These are phyloP conservation scores for Neofusicoccum laricinum DNA, from an alignment of 2,329 filamentous ascomycete species.

Conservation along the genomic window DNA sequence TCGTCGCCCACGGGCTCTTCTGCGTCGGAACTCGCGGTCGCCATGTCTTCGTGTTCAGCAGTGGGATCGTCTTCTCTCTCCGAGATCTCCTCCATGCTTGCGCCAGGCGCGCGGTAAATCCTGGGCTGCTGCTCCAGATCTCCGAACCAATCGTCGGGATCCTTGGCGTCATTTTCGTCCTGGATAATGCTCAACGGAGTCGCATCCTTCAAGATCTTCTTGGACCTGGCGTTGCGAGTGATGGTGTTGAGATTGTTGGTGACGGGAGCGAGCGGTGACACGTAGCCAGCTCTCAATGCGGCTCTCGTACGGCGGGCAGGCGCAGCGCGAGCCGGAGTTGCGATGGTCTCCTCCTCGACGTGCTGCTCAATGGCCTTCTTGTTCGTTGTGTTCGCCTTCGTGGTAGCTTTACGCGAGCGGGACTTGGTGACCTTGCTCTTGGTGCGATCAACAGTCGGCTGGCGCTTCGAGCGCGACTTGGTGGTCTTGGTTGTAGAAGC, in stretches of 20 bases:
- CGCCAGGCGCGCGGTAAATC: not conserved
- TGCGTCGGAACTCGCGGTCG: not conserved
- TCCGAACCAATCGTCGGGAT: slow-evolving; percentile 5
- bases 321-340: not conserved
- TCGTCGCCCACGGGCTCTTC: not conserved
- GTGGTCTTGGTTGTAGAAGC: not conserved
- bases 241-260: not conserved
- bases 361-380: not conserved
- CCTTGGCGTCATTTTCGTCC: not conserved
- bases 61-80: not conserved
- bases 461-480: not conserved
- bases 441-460: not conserved
- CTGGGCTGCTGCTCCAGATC: not conserved
- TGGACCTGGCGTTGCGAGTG: not conserved
- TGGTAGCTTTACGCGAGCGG: not conserved
- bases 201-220: not conserved
- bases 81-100: slow-evolving; percentile 2
- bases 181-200: slow-evolving; percentile 6
- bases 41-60: not conserved
- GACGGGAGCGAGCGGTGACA: not conserved
- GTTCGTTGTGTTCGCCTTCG: not conserved
- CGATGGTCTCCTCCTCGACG: not conserved
- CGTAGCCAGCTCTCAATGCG: not conserved
- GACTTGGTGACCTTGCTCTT: slow-evolving; percentile 11
- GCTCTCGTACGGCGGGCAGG: not conserved